phyloP scores from a whole-genome alignment of 176 grass and related monocot species.

The Thinopyrum elongatum region DNA sequence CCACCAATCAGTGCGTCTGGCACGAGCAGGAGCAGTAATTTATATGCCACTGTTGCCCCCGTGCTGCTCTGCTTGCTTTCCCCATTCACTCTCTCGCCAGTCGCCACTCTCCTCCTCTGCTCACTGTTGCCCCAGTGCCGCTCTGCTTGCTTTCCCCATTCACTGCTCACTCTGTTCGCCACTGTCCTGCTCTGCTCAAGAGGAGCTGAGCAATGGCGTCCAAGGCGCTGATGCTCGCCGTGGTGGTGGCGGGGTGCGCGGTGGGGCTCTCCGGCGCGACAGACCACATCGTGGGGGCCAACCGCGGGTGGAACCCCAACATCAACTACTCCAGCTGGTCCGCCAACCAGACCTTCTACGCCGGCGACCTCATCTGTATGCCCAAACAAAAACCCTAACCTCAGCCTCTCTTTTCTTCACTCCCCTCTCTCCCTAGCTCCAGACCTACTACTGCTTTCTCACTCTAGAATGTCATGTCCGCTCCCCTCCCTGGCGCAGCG shows the following conservation, averaged over 20 bases:
- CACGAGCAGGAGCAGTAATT: too few species aligned
- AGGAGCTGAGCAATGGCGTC: constrained; percentile 14
- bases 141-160: not conserved
- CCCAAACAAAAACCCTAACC: not conserved
- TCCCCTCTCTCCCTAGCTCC: not conserved
- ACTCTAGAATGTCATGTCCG: too few species aligned
- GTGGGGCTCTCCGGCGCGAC: constrained; percentile 36
- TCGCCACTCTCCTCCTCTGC: not conserved
- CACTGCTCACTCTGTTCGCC: not conserved
- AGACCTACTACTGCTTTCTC: not conserved
- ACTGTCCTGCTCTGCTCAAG: not conserved
- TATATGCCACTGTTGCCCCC: not conserved
- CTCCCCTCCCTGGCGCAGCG: constrained; percentile 26
- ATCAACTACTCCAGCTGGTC: constrained; percentile 84
- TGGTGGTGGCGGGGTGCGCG: not conserved
- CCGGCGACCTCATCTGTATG: constrained; percentile 83
- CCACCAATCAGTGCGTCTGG: not conserved
- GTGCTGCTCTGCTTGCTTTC: not conserved
- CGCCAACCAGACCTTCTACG: constrained; percentile 81
- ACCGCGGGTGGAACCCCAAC: constrained; percentile 96
- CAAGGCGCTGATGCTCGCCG: not conserved
- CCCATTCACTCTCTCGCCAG: not conserved
- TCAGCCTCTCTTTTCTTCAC: not conserved
- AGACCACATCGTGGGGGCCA: constrained; percentile 84
- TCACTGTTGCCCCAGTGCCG: not conserved